Percentiles rank a stretch among this genome's conserved stretches.
Evolutionary conservation across 768 basidiomycete species (phyloP).

Genomic region (Podaxis mareebaensis): DNA sequence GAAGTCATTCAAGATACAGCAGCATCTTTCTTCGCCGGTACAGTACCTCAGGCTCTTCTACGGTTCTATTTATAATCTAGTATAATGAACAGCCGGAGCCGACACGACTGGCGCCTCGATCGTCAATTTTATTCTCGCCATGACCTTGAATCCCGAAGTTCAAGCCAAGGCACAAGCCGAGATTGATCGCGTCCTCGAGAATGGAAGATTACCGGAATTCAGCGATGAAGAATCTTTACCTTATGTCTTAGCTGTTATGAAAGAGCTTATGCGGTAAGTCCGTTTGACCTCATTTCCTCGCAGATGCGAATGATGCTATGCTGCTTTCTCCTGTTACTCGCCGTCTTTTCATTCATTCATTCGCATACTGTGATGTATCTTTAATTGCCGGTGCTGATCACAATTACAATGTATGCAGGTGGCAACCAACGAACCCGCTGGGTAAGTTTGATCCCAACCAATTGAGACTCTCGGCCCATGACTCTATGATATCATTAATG

Average conservation of each 20-base stretch:
- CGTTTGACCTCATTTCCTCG: not conserved
- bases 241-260: conserved; percentile 36
- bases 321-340: not conserved
- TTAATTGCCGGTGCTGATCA: not conserved
- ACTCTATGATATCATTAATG: not conserved
- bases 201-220: conserved; percentile 37
- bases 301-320: not conserved
- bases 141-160: conserved; percentile 39
- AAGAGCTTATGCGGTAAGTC: conserved; percentile 33
- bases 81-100: conserved; percentile 23
- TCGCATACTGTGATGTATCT: not conserved
- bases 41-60: not conserved
- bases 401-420: conserved; percentile 19
- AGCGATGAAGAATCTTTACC: conserved; percentile 36
- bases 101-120: conserved; percentile 30
- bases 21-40: conserved; percentile 37
- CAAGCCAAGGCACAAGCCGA: conserved; percentile 39
- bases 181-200: conserved; percentile 37
- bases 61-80: not conserved
- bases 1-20: conserved; percentile 38
- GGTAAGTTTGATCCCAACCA: conserved; percentile 20
- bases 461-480: not conserved
- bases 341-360: not conserved
- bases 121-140: conserved; percentile 36
- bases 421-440: conserved; percentile 31